Percentiles rank a stretch among this genome's conserved stretches.
Evolutionary conservation across 192 early-diverging fungal species (phyloP).

Genomic region (Coemansia sp.): DNA sequence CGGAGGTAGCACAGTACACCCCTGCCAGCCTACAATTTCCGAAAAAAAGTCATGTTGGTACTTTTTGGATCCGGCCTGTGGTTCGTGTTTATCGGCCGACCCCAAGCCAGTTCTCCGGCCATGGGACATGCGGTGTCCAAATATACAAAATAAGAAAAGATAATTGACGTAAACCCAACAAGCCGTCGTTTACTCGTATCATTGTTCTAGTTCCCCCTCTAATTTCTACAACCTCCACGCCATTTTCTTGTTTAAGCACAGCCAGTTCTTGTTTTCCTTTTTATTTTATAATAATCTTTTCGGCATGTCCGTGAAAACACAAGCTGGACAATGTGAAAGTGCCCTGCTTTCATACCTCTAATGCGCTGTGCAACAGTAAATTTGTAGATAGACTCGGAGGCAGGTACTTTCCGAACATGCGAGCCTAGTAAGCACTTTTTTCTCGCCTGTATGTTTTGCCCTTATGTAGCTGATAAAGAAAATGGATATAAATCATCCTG

Average conservation of each 20-base stretch:
- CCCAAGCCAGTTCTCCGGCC: constrained; percentile 1
- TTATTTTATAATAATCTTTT: too few species aligned
- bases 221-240: not conserved
- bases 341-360: not conserved
- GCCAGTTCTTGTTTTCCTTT: not conserved
- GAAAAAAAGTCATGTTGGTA: not conserved
- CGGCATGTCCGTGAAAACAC: too few species aligned
- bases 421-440: too few species aligned
- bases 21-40: not conserved
- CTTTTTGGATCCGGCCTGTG: not conserved
- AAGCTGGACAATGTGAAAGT: too few species aligned
- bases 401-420: not conserved
- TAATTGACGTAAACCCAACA: constrained; percentile 2
- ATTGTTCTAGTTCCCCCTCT: not conserved
- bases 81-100: not conserved
- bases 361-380: not conserved
- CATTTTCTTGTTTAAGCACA: not conserved
- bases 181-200: not conserved
- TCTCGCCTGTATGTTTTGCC: too few species aligned
- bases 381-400: not conserved
- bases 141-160: not conserved
- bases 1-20: not conserved
- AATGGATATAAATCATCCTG: not conserved
- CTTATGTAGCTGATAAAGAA: not conserved
- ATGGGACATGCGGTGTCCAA: not conserved